Evolutionary conservation across 2,329 filamentous ascomycete genomes (phyloP).

Genomic region (Thielaviopsis musarum): DNA sequence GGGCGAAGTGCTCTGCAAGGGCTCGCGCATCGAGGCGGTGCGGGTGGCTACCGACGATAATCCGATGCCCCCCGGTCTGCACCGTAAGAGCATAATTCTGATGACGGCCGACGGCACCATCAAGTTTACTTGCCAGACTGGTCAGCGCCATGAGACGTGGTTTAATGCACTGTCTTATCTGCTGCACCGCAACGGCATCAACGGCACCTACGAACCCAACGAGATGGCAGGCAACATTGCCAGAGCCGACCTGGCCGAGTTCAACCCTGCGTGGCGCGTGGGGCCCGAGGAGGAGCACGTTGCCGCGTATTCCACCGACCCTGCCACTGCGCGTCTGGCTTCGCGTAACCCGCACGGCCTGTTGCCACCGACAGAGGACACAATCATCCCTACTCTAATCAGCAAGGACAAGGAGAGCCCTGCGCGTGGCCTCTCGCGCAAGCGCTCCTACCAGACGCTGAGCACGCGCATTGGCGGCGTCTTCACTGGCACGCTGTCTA

Average conservation of each 20-base stretch:
- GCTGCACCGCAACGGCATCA: conserved; percentile 55
- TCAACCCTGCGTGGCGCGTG: conserved; percentile 46
- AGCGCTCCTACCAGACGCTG: conserved; percentile 29
- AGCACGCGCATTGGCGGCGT: conserved; percentile 39
- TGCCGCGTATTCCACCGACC: conserved; percentile 6
- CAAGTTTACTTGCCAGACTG: conserved; percentile 88
- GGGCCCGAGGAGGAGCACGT: conserved; percentile 8
- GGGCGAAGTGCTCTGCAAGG: conserved; percentile 64
- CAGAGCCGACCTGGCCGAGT: conserved; percentile 54
- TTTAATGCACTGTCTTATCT: conserved; percentile 94
- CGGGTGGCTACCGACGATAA: conserved; percentile 89
- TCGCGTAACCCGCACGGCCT: conserved; percentile 14
- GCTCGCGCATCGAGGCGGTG: conserved; percentile 83
- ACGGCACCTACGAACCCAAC: conserved; percentile 35
- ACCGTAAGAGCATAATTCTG: conserved; percentile 83
- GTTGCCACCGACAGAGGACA: conserved; percentile 29
- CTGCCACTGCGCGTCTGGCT: conserved; percentile 2
- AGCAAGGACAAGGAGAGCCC: conserved; percentile 51
- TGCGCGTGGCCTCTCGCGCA: conserved; percentile 24
- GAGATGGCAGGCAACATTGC: conserved; percentile 41
- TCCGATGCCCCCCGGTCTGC: conserved; percentile 81
- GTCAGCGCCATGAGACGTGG: conserved; percentile 94
- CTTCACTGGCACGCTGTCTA: conserved; percentile 34
- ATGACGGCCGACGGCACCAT: conserved; percentile 75
- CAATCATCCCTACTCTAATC: conserved; percentile 20